Percentiles rank a stretch among this genome's conserved stretches.
Conservation (phyloP, 2,329 filamentous ascomycete species). For the Ophiostoma quercus region DNA sequence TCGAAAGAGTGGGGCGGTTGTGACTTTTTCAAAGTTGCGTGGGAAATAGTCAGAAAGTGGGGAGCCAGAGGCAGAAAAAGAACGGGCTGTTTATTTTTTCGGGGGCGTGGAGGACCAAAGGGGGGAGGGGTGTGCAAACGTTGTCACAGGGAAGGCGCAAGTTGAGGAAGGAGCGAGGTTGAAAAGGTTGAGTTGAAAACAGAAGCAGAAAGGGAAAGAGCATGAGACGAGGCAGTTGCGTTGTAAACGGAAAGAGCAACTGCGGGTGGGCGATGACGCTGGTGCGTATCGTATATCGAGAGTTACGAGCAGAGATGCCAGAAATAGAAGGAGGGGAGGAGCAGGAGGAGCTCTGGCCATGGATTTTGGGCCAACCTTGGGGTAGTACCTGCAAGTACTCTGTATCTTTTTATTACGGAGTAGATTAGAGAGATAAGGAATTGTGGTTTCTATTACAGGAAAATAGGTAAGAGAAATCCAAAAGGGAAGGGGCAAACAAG, state of each 20-base stretch:
- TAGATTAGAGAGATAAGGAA: slow-evolving; percentile 12
- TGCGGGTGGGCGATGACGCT: slow-evolving; percentile 8
- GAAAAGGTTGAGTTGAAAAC: neutral
- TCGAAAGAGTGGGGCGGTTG: slow-evolving; percentile 19
- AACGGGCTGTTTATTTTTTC: slow-evolving; percentile 16
- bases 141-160: neutral
- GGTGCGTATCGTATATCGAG: neutral
- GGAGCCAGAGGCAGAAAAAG: slow-evolving; percentile 17
- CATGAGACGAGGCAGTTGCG: neutral
- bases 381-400: neutral
- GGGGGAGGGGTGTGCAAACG: slow-evolving; percentile 6
- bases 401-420: neutral
- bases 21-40: slow-evolving; percentile 15
- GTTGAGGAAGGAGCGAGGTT: slow-evolving; percentile 3
- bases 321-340: slow-evolving; percentile 10
- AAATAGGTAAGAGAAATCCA: slow-evolving; percentile 23
- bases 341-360: slow-evolving; percentile 15
- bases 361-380: neutral
- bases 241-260: neutral
- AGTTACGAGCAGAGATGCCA: neutral
- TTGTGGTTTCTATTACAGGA: slow-evolving; percentile 23
- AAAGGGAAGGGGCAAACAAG: slow-evolving; percentile 3
- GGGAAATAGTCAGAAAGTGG: slow-evolving; percentile 25
- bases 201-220: neutral
- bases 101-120: slow-evolving; percentile 18